Conservation (phyloP, 441 rosid genomes). For the Metrosideros polymorpha region DNA sequence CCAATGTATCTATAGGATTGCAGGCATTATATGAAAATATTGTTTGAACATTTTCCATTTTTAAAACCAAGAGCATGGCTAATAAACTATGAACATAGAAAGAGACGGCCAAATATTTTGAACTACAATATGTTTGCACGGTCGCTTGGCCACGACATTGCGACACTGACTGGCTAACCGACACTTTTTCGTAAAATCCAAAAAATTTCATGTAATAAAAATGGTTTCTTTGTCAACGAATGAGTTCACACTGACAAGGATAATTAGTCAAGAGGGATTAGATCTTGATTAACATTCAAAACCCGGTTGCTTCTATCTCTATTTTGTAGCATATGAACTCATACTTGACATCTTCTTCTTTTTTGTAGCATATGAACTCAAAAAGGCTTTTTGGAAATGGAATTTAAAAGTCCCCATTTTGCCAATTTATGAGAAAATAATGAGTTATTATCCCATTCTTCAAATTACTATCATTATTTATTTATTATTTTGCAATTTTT, state of each 20-base stretch:
- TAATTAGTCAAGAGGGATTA: background rate
- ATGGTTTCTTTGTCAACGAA: background rate
- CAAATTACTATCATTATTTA: background rate
- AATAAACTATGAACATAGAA: background rate
- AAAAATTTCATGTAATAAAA: background rate
- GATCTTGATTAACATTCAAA: background rate
- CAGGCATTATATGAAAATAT: background rate
- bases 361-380: background rate
- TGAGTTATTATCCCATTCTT: background rate
- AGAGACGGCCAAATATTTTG: background rate
- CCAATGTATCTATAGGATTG: background rate
- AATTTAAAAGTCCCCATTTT: background rate
- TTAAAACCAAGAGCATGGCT: background rate
- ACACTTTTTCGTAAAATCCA: background rate
- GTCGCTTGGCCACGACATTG: background rate
- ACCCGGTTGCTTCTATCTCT: background rate
- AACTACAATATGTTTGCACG: background rate
- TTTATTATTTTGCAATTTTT: background rate
- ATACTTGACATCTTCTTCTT: background rate
- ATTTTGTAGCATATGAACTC: background rate
- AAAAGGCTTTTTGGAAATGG: background rate
- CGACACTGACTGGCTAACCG: background rate
- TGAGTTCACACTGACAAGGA: background rate
- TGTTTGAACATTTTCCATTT: background rate
- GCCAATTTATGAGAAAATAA: background rate